These are phyloP conservation scores for Guyanaporus albipodus DNA, from an alignment of 768 basidiomycete genomes.

Conservation along the genomic window DNA sequence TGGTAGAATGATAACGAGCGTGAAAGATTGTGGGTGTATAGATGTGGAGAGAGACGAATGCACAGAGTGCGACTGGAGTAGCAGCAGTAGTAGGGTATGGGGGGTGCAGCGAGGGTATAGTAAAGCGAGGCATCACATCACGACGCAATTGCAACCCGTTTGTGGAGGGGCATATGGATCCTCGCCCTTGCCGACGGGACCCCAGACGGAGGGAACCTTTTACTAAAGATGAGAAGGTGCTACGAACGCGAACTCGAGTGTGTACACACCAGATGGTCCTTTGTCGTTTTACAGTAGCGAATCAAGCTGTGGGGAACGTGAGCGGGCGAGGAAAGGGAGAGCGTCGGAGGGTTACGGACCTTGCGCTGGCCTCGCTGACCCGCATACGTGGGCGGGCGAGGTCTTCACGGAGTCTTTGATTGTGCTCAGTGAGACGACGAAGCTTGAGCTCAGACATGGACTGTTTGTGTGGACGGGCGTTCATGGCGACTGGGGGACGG, in stretches of 20 bases:
- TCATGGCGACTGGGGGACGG: slow-evolving; percentile 47
- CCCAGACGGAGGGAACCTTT: slow-evolving; percentile 93
- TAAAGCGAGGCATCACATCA: slow-evolving; percentile 53
- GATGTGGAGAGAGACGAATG: slow-evolving; percentile 23
- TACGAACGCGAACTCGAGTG: background rate
- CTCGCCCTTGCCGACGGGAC: slow-evolving; percentile 81
- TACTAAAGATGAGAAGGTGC: background rate
- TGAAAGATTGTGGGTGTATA: slow-evolving; percentile 17
- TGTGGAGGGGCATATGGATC: slow-evolving; percentile 90
- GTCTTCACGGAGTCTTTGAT: slow-evolving; percentile 86
- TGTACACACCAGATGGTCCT: slow-evolving; percentile 75
- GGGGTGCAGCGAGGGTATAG: slow-evolving; percentile 32
- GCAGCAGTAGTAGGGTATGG: slow-evolving; percentile 32
- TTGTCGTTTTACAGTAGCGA: slow-evolving; percentile 90
- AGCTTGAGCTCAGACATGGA: slow-evolving; percentile 98
- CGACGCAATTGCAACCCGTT: slow-evolving; percentile 63
- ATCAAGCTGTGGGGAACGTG: slow-evolving; percentile 59
- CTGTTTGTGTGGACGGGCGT: slow-evolving; percentile 79
- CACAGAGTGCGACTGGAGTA: slow-evolving; percentile 10
- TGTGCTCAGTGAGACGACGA: slow-evolving; percentile 89
- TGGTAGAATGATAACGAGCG: slow-evolving; percentile 29
- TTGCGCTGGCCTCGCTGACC: slow-evolving; percentile 88
- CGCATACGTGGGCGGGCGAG: slow-evolving; percentile 82
- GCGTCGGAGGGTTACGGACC: slow-evolving; percentile 38
- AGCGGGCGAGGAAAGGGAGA: background rate